A percentile compares a stretch with the other conserved stretches of the same genome.
These are phyloP conservation scores for Xylaria multiplex DNA, from an alignment of 2,329 filamentous ascomycete species.

Conservation along the genomic window DNA sequence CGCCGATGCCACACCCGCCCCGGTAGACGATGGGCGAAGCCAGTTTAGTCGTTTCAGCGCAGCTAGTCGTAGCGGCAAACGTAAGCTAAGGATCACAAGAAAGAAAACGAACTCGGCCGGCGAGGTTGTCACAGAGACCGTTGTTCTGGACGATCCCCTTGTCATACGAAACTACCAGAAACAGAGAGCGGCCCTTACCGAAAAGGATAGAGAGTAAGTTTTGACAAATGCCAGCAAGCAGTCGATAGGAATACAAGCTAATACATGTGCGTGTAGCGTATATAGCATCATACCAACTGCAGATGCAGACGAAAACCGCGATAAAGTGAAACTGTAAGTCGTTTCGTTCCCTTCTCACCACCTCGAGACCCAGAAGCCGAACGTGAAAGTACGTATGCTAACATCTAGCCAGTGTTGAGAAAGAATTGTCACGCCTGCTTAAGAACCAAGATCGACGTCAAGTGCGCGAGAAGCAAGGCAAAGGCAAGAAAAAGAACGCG, in stretches of 20 bases:
- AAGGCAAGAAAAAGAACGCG: slow-evolving; percentile 65
- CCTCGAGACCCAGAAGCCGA: not conserved
- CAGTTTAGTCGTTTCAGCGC: slow-evolving; percentile 79
- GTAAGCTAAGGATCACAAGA: slow-evolving; percentile 78
- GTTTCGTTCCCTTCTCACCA: not conserved
- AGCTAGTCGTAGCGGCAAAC: slow-evolving; percentile 73
- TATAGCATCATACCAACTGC: slow-evolving; percentile 61
- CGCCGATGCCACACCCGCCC: slow-evolving; percentile 72
- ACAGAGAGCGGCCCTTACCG: slow-evolving; percentile 75
- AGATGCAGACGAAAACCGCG: slow-evolving; percentile 62
- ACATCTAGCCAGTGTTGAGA: slow-evolving; percentile 64
- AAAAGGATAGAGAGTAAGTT: slow-evolving; percentile 77
- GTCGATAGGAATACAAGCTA: slow-evolving; percentile 45
- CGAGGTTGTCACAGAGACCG: slow-evolving; percentile 67
- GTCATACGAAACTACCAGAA: slow-evolving; percentile 92
- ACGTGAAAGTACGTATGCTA: slow-evolving; percentile 47
- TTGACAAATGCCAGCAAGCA: slow-evolving; percentile 36
- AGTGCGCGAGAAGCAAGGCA: slow-evolving; percentile 85
- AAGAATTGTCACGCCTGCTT: slow-evolving; percentile 83
- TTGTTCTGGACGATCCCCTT: slow-evolving; percentile 78
- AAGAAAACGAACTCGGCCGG: slow-evolving; percentile 71
- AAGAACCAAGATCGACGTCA: slow-evolving; percentile 92
- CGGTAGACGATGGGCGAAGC: slow-evolving; percentile 80
- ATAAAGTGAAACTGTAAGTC: slow-evolving; percentile 56
- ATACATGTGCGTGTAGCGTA: slow-evolving; percentile 56